Evolutionary conservation across 2,329 filamentous ascomycete genomes (phyloP).

Genomic region (Nothopassalora personata): DNA sequence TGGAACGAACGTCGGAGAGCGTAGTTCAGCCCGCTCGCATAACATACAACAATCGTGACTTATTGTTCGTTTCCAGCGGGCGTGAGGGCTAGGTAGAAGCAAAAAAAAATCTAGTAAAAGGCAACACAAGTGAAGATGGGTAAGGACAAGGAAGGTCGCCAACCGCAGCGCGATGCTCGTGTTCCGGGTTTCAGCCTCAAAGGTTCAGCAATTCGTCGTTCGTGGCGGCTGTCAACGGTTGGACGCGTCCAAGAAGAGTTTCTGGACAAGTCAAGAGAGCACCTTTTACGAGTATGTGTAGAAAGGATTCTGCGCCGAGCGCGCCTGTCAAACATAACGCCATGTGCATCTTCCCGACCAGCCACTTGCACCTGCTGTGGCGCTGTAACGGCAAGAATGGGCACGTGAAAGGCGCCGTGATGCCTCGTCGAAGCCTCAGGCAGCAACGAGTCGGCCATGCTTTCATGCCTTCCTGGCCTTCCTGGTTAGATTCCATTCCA

Average conservation of each 20-base stretch:
- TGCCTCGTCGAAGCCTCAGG: not conserved
- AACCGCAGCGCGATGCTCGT: not conserved
- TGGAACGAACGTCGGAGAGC: too few species aligned
- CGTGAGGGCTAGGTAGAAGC: not conserved
- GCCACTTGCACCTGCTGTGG: not conserved
- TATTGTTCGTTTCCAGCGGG: not conserved
- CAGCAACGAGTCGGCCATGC: not conserved
- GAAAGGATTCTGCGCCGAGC: not conserved
- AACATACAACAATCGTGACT: not conserved
- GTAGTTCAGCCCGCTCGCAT: not conserved
- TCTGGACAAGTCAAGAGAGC: not conserved
- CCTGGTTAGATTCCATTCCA: not conserved
- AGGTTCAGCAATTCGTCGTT: not conserved
- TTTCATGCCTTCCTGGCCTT: too few species aligned
- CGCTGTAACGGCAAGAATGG: not conserved
- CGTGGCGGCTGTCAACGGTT: not conserved
- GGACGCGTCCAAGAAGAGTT: not conserved
- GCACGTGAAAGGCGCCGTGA: not conserved
- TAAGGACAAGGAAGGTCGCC: not conserved
- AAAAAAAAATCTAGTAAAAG: not conserved
- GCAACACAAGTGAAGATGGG: not conserved
- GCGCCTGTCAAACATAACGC: not conserved
- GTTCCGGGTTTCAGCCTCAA: not conserved
- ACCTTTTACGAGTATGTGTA: not conserved
- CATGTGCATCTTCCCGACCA: not conserved